Evolutionary conservation across 495 filamentous ascomycete species (phyloP).

Genomic region (Geoglossum glabrum): DNA sequence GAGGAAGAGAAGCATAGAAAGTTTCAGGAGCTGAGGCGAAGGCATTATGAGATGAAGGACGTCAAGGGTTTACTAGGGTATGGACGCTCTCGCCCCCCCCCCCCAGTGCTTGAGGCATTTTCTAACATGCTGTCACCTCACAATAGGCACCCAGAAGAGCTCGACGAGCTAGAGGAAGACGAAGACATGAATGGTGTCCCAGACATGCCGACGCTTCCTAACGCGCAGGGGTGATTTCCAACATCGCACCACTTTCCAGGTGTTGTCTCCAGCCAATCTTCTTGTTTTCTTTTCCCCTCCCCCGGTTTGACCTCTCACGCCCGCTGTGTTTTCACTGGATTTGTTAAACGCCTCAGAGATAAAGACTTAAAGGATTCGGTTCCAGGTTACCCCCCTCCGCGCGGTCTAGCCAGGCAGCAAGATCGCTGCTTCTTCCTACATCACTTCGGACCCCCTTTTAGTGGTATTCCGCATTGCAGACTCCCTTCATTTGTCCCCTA

Average conservation of each 20-base stretch:
- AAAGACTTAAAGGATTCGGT: neutral
- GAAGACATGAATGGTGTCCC: neutral
- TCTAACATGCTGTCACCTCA: neutral
- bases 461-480: too few species aligned
- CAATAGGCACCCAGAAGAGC: conserved; percentile 6
- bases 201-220: neutral
- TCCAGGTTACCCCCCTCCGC: neutral
- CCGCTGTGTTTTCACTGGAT: neutral
- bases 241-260: neutral
- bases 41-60: conserved; percentile 96
- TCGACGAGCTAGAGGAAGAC: conserved; percentile 5
- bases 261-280: neutral
- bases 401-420: neutral
- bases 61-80: conserved; percentile 76
- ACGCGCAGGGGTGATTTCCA: neutral
- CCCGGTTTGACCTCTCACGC: neutral
- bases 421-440: neutral
- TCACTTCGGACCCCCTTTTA: neutral
- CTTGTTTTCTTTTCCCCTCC: neutral
- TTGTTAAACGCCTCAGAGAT: neutral
- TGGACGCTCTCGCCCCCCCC: neutral
- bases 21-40: conserved; percentile 82
- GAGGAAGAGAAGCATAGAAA: conserved; percentile 72
- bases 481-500: too few species aligned
- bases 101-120: neutral